Percentiles rank a stretch among this genome's conserved stretches.
Conservation (phyloP, 139 green algal genomes). For the Zygnema cylindricum region DNA sequence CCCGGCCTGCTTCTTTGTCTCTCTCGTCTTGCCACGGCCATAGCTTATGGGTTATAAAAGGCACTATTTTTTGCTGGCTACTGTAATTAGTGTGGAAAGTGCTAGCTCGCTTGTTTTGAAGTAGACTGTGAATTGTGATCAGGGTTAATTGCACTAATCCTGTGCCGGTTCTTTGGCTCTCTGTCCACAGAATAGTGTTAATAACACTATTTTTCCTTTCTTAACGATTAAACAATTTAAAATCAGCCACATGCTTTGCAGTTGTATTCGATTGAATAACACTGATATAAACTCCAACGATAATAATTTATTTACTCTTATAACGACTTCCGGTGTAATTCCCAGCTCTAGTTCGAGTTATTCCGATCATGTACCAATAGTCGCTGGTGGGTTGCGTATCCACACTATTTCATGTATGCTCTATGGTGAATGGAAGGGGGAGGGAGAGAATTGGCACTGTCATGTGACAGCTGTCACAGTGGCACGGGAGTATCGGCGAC, state of each 20-base stretch:
- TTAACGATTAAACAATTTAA: too few relatives aligned
- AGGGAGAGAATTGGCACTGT: conserved; percentile 88
- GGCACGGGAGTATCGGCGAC: conserved; percentile 65
- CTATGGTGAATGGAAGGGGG: conserved; percentile 76
- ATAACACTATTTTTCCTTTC: too few relatives aligned
- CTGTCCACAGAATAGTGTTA: too few relatives aligned
- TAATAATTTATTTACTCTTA: neutral
- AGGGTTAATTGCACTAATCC: neutral
- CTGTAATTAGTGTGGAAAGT: neutral
- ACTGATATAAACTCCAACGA: neutral
- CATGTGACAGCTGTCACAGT: conserved; percentile 98
- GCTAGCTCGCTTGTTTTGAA: neutral
- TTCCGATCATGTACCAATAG: too few relatives aligned
- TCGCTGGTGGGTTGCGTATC: neutral
- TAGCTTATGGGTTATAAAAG: too few relatives aligned
- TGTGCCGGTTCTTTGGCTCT: too few relatives aligned
- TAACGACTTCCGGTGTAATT: neutral
- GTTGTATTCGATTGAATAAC: too few relatives aligned
- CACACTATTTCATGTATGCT: neutral
- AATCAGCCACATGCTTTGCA: too few relatives aligned
- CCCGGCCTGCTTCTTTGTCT: neutral
- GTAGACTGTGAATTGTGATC: neutral
- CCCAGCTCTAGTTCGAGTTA: too few relatives aligned
- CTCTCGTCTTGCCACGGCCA: neutral
- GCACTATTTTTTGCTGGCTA: neutral